These are phyloP conservation scores for Mucor velutinosus DNA, from an alignment of 371 early-diverging fungal species.

Conservation along the genomic window DNA sequence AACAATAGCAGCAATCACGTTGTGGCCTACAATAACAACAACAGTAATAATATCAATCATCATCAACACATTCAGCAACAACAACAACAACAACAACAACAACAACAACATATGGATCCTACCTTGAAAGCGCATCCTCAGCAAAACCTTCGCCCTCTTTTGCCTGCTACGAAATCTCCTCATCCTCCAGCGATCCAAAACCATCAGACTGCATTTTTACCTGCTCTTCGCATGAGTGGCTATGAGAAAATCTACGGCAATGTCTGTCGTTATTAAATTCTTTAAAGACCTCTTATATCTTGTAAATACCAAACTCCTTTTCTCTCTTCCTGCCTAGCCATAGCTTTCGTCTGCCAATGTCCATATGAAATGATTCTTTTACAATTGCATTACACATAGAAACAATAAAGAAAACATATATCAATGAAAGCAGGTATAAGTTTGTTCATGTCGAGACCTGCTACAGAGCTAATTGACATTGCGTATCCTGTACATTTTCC, in stretches of 20 bases:
- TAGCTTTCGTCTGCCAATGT: background rate
- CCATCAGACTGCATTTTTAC: constrained; percentile 13
- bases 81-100: background rate
- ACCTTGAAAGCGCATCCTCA: constrained; percentile 8
- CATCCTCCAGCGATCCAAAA: constrained; percentile 9
- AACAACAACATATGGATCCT: constrained; percentile 8
- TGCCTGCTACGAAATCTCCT: constrained; percentile 23
- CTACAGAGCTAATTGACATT: too few relatives aligned
- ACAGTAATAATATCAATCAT: constrained; percentile 2
- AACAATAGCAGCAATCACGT: constrained; percentile 4
- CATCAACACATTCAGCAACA: constrained; percentile 13
- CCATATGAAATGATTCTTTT: background rate
- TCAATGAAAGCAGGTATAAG: too few relatives aligned
- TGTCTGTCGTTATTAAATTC: constrained; percentile 36
- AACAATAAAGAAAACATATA: background rate
- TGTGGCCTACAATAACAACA: constrained; percentile 1
- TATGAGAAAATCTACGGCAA: constrained; percentile 42
- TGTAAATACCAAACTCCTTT: constrained; percentile 4
- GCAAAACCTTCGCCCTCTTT: constrained; percentile 20
- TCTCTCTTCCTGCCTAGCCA: background rate
- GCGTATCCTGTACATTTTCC: too few relatives aligned
- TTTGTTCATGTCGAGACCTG: too few relatives aligned
- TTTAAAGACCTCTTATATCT: background rate
- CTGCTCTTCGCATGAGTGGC: constrained; percentile 38
- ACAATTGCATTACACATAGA: background rate